Base-by-base conservation (phyloP, 2,329 filamentous ascomycete genomes). In the Albophoma yamanashiensis region DNA sequence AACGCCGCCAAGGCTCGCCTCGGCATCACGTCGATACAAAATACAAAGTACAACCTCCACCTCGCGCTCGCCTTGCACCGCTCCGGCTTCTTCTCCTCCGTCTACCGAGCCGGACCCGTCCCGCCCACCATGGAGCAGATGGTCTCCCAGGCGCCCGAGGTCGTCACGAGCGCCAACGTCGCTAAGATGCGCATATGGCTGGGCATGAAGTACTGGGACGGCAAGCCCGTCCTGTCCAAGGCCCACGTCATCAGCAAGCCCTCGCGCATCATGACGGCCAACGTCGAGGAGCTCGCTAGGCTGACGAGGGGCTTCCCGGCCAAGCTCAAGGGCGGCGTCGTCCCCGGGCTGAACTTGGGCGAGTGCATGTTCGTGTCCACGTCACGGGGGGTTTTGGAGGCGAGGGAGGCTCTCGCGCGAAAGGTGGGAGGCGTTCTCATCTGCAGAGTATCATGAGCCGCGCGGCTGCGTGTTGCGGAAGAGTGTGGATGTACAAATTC, bases 131-230 rank as follows among this genome's bases (percentile, higher is more conserved):
- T 76, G 2, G 75, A 79, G 25, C 68, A 76, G 27, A 73, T 83
- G 65, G 65, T 75, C 47, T 73, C 78, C 14, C 63, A 71, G 63
- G 73, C 82, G 34, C 78, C 85, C 15, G 82, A 83, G 63, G 78
- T 78, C 17, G 79, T 90, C 60, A 91, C 87, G 56, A 78, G 79
- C 63, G 79, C 78, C 67, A 96, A 95, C 74, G 84, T 91, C 43
- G 83, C 91, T 5, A 81, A 79, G 45, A 82, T 90, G 70, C 82
- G 92, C 62, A 77, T 97, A 65, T 97, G 92, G 92, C 75, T 97
- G 15, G 91, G 91, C 1, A 78, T 96, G 68, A 96, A 96, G 78
- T 96, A 96, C 82, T 90, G 84, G 84, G 86, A 92, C 66, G 89
- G 89, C 70, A 80, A 87, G 73, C 91, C 92, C 7, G 91, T 96